Percentiles rank a stretch among this genome's conserved stretches.
phyloP scores from a whole-genome alignment of 2,329 filamentous ascomycete species.

The Neonectria ditissima region DNA sequence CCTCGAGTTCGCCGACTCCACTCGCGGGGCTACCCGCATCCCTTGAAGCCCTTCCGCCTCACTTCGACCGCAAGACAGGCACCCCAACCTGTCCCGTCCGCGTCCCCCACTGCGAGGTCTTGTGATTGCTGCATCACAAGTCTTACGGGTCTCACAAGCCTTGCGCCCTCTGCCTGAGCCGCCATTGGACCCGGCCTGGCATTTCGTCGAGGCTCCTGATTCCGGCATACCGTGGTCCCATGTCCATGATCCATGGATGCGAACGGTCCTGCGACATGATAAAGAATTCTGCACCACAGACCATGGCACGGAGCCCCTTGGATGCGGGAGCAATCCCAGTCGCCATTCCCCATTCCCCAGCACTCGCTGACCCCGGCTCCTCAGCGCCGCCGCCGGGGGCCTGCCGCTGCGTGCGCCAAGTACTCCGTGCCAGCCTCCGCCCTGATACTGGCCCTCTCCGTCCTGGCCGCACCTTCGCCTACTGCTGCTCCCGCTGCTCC shows the following conservation, averaged over 20 bases:
- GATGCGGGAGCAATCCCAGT: constrained; percentile 10
- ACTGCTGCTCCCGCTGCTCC: constrained; percentile 27
- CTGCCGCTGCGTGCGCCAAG: constrained; percentile 20
- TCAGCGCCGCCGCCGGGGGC: constrained; percentile 29
- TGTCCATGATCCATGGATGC: not conserved
- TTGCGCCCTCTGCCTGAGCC: not conserved
- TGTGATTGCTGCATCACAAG: constrained; percentile 10
- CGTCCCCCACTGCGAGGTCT: constrained; percentile 9
- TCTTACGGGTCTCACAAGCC: not conserved
- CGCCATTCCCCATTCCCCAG: constrained; percentile 26
- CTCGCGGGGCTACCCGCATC: constrained; percentile 45
- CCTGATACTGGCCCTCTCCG: constrained; percentile 34
- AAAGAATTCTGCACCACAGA: not conserved
- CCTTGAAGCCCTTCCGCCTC: constrained; percentile 44
- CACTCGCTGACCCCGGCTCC: constrained; percentile 30
- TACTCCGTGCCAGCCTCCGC: constrained; percentile 40
- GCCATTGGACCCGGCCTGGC: not conserved
- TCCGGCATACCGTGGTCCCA: not conserved
- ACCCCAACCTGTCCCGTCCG: constrained; percentile 32
- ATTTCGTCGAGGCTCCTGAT: not conserved
- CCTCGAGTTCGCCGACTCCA: constrained; percentile 41
- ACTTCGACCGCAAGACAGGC: constrained; percentile 37
- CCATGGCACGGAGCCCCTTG: not conserved
- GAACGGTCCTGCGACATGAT: not conserved
- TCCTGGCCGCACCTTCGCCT: constrained; percentile 10